Percentiles rank a stretch among this genome's conserved stretches.
Evolutionary conservation across 2,329 filamentous ascomycete species (phyloP).

Genomic region (Cadophora luteo-olivacea): DNA sequence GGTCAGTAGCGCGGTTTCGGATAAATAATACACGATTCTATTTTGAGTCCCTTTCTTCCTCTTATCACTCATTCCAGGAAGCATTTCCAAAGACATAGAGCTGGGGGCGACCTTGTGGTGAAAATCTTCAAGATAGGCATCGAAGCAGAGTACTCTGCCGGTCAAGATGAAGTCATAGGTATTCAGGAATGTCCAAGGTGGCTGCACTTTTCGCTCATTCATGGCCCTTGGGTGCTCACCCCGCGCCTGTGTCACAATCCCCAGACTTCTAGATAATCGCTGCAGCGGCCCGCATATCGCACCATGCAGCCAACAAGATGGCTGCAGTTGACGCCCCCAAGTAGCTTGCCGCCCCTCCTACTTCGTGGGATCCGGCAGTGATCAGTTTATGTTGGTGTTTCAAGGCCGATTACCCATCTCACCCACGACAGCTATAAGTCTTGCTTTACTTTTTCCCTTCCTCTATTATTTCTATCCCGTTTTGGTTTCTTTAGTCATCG

Average conservation of each 20-base stretch:
- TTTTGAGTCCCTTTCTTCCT: not conserved
- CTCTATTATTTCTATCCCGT: not conserved
- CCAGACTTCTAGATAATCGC: not conserved
- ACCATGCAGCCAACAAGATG: not conserved
- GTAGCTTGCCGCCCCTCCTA: not conserved
- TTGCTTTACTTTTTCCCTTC: not conserved
- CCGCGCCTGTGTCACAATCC: not conserved
- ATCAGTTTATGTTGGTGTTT: slow-evolving; percentile 19
- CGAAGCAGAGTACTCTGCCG: not conserved
- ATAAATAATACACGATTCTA: not conserved
- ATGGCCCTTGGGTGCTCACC: too few relatives aligned
- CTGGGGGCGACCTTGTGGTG: not conserved
- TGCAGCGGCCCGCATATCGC: not conserved
- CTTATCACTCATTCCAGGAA: not conserved
- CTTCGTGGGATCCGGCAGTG: not conserved
- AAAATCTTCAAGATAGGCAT: too few relatives aligned
- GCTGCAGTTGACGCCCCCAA: slow-evolving; percentile 1
- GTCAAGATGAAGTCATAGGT: too few relatives aligned
- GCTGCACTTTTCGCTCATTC: too few relatives aligned
- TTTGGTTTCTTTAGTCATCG: not conserved
- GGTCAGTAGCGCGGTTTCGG: slow-evolving; percentile 4
- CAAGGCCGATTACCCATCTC: not conserved
- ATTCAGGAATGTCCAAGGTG: too few relatives aligned
- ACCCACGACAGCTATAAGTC: not conserved
- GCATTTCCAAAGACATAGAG: not conserved